These are phyloP conservation scores for Barbarea vulgaris DNA, from an alignment of 345 rosid species.

Conservation along the genomic window DNA sequence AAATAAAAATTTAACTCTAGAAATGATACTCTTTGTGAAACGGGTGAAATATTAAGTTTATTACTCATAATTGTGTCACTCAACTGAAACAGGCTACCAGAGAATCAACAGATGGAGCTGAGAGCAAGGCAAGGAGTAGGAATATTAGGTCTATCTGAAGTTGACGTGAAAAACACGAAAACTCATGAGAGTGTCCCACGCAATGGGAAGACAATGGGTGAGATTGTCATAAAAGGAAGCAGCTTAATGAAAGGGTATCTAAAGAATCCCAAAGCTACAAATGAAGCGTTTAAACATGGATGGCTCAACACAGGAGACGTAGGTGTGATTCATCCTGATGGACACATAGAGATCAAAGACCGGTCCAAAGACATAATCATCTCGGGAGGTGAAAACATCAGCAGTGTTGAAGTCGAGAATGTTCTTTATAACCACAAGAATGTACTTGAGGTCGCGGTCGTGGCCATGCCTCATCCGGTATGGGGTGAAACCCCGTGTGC, in stretches of 20 bases:
- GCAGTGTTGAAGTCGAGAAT: slow-evolving; percentile 58
- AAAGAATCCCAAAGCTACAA: slow-evolving; percentile 47
- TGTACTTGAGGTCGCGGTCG: slow-evolving; percentile 58
- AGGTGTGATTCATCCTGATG: slow-evolving; percentile 52
- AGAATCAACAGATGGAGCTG: slow-evolving; percentile 18
- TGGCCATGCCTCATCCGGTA: slow-evolving; percentile 57
- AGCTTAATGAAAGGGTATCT: slow-evolving; percentile 63
- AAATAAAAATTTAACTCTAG: too few species aligned
- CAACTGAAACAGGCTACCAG: slow-evolving; percentile 21
- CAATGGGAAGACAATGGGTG: slow-evolving; percentile 67
- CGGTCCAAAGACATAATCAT: slow-evolving; percentile 64
- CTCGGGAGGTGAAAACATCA: slow-evolving; percentile 74
- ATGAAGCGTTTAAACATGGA: slow-evolving; percentile 55
- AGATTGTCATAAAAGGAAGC: slow-evolving; percentile 60
- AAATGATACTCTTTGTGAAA: too few species aligned
- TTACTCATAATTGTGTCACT: too few species aligned
- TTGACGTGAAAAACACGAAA: slow-evolving; percentile 57
- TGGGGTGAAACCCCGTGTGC: slow-evolving; percentile 74
- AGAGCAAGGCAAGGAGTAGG: slow-evolving; percentile 40
- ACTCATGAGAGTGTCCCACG: slow-evolving; percentile 53
- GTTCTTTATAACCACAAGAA: slow-evolving; percentile 48
- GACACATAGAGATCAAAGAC: slow-evolving; percentile 62
- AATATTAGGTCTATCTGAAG: slow-evolving; percentile 43
- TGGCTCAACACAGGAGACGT: slow-evolving; percentile 70
- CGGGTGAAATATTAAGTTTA: too few species aligned